A percentile compares a stretch with the other conserved stretches of the same genome.
Conservation (phyloP, 345 rosid genomes). For the Firmiana major region DNA sequence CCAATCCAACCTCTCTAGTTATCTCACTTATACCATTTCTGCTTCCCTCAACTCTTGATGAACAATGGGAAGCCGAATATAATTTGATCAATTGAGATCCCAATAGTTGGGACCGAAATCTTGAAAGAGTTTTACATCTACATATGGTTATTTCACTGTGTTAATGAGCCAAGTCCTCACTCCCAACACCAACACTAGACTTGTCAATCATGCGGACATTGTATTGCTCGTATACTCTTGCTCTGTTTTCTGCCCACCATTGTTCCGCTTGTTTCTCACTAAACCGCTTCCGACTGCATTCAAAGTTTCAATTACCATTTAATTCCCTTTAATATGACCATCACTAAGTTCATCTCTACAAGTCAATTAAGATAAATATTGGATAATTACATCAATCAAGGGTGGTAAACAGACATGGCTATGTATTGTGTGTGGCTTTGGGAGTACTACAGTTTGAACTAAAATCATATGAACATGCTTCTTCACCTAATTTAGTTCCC, state of each 20-base stretch:
- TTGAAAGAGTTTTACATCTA: conserved; percentile 29
- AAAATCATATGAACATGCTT: not conserved
- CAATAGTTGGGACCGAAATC: conserved; percentile 23
- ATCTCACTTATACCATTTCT: conserved; percentile 21
- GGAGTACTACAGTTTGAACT: not conserved
- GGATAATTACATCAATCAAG: not conserved
- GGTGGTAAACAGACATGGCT: not conserved
- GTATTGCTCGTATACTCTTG: conserved; percentile 81
- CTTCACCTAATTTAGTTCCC: not conserved
- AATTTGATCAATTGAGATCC: conserved; percentile 26
- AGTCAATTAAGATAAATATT: not conserved
- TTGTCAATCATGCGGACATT: conserved; percentile 78
- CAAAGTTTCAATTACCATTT: conserved; percentile 12
- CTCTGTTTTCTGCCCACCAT: conserved; percentile 97
- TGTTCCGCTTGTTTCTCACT: conserved; percentile 93
- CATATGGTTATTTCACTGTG: conserved; percentile 21
- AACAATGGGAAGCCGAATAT: conserved; percentile 5
- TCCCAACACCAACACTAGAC: conserved; percentile 73
- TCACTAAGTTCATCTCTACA: not conserved
- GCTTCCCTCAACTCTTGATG: conserved; percentile 19
- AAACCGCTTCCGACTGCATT: conserved; percentile 85
- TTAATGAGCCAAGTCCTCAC: conserved; percentile 68
- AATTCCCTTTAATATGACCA: conserved; percentile 16
- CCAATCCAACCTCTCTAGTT: conserved; percentile 29
- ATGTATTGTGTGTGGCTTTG: not conserved